Conservation (phyloP, 495 filamentous ascomycete genomes). For the Aspergillus hancockii region DNA sequence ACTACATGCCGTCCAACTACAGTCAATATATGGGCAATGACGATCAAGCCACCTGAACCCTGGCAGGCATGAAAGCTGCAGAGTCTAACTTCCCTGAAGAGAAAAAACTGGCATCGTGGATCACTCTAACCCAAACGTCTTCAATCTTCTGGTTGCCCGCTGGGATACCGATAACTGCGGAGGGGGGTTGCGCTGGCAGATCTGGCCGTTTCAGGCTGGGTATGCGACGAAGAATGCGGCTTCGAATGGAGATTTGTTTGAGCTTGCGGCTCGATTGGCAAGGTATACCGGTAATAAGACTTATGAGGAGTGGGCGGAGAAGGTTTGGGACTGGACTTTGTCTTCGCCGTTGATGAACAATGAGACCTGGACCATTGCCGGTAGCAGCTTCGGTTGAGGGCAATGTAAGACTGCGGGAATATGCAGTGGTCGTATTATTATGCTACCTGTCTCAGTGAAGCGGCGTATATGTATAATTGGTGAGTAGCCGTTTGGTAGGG, state of each 20-base stretch:
- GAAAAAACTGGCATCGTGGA: slow-evolving; percentile 53
- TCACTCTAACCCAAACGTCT: slow-evolving; percentile 54
- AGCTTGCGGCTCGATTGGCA: slow-evolving; percentile 67
- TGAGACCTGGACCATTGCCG: slow-evolving; percentile 53
- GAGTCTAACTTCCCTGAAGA: slow-evolving; percentile 70
- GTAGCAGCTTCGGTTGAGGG: slow-evolving; percentile 56
- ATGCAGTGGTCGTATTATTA: slow-evolving; percentile 72
- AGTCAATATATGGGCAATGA: slow-evolving; percentile 57
- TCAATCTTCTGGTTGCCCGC: slow-evolving; percentile 58
- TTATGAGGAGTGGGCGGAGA: slow-evolving; percentile 69
- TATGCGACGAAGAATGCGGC: slow-evolving; percentile 77
- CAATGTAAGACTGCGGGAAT: slow-evolving; percentile 54
- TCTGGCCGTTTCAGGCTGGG: slow-evolving; percentile 71
- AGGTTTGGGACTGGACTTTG: slow-evolving; percentile 65
- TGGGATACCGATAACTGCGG: slow-evolving; percentile 66
- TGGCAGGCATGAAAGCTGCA: slow-evolving; percentile 66
- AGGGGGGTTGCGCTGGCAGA: slow-evolving; percentile 83
- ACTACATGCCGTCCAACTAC: slow-evolving; percentile 59
- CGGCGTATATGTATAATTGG: slow-evolving; percentile 72
- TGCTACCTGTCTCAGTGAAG: slow-evolving; percentile 66
- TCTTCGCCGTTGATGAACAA: slow-evolving; percentile 48
- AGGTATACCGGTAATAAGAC: slow-evolving; percentile 69
- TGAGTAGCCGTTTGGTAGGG: slow-evolving; percentile 23
- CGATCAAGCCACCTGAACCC: slow-evolving; percentile 76
- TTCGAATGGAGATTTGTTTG: slow-evolving; percentile 75